Base-by-base conservation (phyloP, 2,329 filamentous ascomycete genomes). In the Aspergillus sp. region DNA sequence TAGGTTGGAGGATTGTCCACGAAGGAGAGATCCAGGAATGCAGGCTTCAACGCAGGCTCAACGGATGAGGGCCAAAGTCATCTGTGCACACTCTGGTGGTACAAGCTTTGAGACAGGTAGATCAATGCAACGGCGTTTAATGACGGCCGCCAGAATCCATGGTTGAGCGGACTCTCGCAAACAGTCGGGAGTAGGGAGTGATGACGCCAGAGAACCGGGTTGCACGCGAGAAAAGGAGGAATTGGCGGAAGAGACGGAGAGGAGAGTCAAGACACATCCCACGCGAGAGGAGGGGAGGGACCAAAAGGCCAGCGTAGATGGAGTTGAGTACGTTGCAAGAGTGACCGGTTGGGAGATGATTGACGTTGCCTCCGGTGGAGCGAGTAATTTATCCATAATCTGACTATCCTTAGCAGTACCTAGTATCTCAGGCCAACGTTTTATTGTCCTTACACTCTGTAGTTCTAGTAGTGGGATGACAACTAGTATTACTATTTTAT, bases 21-120 rank as follows among this genome's bases (percentile, higher is more conserved):
- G n/a, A 20, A 20, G 43, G 34, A 34, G 43, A 49, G 17, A 41
- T 45, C n/a, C 20, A 11, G 19, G 34, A 31, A 41, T 13, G 31
- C 36, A 42, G 32, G 50, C 11, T 53, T 54, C 52, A 52, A 42
- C 34, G 36, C 36, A 44, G 50, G 9, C 50, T 54, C 52, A 52
- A 42, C 34, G 36, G 42, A 44, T 19, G 42, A 43, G 31, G 44
- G 45, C 31, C 49, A 47, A 16, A 23, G 29, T 49, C 41, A 47
- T 48, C 45, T 47, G 32, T 34, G n/a, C 25, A 49, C 57, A 58
- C 56, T 58, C 56, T 55, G 49, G 52, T 50, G 31, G 45, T 41
- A 25, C 17, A 31, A 54, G 34, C 16, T 41, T 41, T 20, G 16
- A 51, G 43, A 16, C 17, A 16, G 6, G 17, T 34, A 14, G 10